Conservation (phyloP, 371 early-diverging fungal species). For the Coemansia sp. region DNA sequence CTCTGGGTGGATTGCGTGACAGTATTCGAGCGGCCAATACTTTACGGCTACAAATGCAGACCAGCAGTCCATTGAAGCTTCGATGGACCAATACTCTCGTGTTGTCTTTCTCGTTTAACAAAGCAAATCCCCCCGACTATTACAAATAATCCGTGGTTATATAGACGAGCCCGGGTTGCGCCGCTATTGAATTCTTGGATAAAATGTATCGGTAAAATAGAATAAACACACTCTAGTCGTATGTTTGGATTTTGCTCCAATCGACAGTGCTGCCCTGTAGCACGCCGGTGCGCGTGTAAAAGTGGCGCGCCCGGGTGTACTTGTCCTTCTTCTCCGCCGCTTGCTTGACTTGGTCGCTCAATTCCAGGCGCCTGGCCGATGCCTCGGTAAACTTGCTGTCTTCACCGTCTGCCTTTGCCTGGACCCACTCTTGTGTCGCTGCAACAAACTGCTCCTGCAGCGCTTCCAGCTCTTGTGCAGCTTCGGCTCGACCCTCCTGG, state of each 20-base stretch:
- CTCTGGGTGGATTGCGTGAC: too few relatives aligned
- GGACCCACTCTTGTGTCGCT: slow-evolving; percentile 46
- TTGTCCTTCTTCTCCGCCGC: slow-evolving; percentile 40
- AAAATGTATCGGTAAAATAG: not conserved
- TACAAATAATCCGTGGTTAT: too few relatives aligned
- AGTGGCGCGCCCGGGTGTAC: slow-evolving; percentile 45
- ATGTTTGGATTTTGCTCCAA: slow-evolving; percentile 22
- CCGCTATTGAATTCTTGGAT: not conserved
- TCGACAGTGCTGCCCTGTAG: slow-evolving; percentile 33
- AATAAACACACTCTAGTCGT: not conserved
- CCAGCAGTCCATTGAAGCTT: too few relatives aligned
- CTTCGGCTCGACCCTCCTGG: slow-evolving; percentile 22
- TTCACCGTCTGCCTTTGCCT: slow-evolving; percentile 32
- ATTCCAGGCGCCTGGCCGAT: slow-evolving; percentile 12
- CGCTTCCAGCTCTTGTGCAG: slow-evolving; percentile 15
- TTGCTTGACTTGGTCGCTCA: slow-evolving; percentile 36
- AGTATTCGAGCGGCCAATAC: too few relatives aligned
- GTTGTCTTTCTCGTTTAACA: too few relatives aligned
- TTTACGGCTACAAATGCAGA: too few relatives aligned
- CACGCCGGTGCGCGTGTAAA: slow-evolving; percentile 48
- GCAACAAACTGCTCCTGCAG: slow-evolving; percentile 27
- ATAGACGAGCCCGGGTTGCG: too few relatives aligned
- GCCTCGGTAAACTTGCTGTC: slow-evolving; percentile 27
- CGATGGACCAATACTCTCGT: too few relatives aligned
- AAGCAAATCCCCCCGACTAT: too few relatives aligned